phyloP scores from a whole-genome alignment of 345 rosid species.

The Carallia brachiata region DNA sequence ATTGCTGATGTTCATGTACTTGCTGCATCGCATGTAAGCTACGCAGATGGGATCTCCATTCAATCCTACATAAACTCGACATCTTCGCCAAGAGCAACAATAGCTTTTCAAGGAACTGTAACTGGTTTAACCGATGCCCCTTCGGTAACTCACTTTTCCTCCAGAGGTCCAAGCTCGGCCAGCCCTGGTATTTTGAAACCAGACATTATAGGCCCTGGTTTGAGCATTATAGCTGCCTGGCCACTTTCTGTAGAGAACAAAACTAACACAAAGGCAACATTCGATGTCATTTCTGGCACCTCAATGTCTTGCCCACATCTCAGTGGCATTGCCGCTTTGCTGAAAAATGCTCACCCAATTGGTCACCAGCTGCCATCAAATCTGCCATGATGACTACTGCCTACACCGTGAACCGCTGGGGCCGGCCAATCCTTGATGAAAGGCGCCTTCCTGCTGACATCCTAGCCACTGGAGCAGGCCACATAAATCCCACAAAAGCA shows the following conservation, averaged over 20 bases:
- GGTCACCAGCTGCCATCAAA: conserved; percentile 63
- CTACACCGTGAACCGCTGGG: neutral
- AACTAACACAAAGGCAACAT: neutral
- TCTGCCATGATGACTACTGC: conserved; percentile 61
- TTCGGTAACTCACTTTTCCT: conserved; percentile 12
- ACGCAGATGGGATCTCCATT: neutral
- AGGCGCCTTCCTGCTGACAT: conserved; percentile 30
- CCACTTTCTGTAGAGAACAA: conserved; percentile 6
- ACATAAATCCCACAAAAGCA: conserved; percentile 42
- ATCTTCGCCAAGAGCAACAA: neutral
- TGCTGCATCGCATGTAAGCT: conserved; percentile 13
- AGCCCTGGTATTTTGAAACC: conserved; percentile 30
- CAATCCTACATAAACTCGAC: conserved; percentile 7
- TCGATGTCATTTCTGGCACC: conserved; percentile 44
- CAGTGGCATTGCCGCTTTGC: conserved; percentile 55
- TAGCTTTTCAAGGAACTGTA: conserved; percentile 17
- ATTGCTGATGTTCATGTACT: conserved; percentile 7
- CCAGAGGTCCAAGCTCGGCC: conserved; percentile 13
- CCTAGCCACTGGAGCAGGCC: conserved; percentile 49
- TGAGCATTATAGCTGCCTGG: conserved; percentile 20
- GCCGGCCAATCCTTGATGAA: conserved; percentile 14
- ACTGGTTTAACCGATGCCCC: conserved; percentile 1
- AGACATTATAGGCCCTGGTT: conserved; percentile 25
- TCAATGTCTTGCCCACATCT: conserved; percentile 63
- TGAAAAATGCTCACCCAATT: conserved; percentile 42